phyloP scores from a whole-genome alignment of 2,329 filamentous ascomycete genomes.

The Tolypocladium pustulatum region DNA sequence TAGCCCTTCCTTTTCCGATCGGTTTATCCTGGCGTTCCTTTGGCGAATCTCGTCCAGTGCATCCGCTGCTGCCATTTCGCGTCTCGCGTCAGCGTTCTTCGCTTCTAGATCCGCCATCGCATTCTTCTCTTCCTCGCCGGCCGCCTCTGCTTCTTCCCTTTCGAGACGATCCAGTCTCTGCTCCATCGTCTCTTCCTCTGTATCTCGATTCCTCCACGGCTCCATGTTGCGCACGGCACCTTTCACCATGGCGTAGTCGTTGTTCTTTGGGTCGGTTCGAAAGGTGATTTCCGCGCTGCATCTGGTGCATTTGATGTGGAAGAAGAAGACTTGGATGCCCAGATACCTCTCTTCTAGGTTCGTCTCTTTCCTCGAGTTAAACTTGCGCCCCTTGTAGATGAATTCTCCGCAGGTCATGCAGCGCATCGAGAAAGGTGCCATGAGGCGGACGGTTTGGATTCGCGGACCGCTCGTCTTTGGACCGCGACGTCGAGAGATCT shows the following conservation, averaged over 20 bases:
- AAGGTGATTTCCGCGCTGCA: slow-evolving; percentile 85
- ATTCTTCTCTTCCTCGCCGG: slow-evolving; percentile 62
- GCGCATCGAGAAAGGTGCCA: slow-evolving; percentile 41
- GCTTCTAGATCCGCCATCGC: slow-evolving; percentile 93
- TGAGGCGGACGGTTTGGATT: slow-evolving; percentile 77
- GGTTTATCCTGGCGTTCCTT: slow-evolving; percentile 78
- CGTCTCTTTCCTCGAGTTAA: slow-evolving; percentile 90
- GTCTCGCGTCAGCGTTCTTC: slow-evolving; percentile 85
- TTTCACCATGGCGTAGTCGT: slow-evolving; percentile 72
- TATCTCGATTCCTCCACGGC: slow-evolving; percentile 60
- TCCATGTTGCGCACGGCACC: slow-evolving; percentile 92
- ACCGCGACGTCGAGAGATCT: slow-evolving; percentile 59
- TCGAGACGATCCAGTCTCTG: slow-evolving; percentile 78
- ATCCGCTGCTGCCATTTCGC: slow-evolving; percentile 94
- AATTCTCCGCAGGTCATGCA: slow-evolving; percentile 54
- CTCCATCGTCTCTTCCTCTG: slow-evolving; percentile 73
- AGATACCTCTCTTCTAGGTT: slow-evolving; percentile 83
- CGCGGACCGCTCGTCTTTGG: slow-evolving; percentile 68
- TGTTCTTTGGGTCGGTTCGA: slow-evolving; percentile 88
- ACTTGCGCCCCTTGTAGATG: slow-evolving; percentile 89
- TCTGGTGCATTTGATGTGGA: slow-evolving; percentile 73
- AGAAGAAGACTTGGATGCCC: slow-evolving; percentile 75
- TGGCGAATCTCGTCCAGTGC: slow-evolving; percentile 90
- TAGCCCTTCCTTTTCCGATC: slow-evolving; percentile 57
- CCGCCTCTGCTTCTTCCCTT: slow-evolving; percentile 55